A percentile compares a stretch with the other conserved stretches of the same genome.
Evolutionary conservation across 768 basidiomycete genomes (phyloP).

Genomic region (Pholiota molesta): DNA sequence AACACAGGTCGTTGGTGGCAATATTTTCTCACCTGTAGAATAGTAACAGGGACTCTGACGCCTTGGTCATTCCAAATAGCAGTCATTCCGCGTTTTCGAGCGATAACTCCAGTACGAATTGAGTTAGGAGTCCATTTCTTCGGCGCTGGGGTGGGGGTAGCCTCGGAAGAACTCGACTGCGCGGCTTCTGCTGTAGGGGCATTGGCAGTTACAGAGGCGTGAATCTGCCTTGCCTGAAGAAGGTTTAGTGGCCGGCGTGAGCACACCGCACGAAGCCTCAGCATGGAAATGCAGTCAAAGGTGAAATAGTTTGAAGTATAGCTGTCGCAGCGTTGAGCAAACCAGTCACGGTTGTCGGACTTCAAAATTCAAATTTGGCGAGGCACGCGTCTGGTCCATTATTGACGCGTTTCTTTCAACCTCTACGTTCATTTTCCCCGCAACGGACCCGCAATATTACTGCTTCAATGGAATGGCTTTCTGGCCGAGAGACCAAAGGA

Average conservation of each 20-base stretch:
- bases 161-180: slow-evolving; percentile 28
- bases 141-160: slow-evolving; percentile 23
- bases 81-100: slow-evolving; percentile 95
- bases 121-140: slow-evolving; percentile 85
- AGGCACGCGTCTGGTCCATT: background rate
- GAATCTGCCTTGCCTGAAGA: slow-evolving; percentile 40
- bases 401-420: background rate
- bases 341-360: slow-evolving; percentile 24
- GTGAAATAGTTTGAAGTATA: slow-evolving; percentile 12
- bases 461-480: slow-evolving; percentile 67
- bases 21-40: slow-evolving; percentile 74
- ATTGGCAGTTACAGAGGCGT: slow-evolving; percentile 40
- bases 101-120: slow-evolving; percentile 89
- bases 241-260: slow-evolving; percentile 37
- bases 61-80: slow-evolving; percentile 92
- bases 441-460: background rate
- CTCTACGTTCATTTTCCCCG: background rate
- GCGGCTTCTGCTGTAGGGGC: slow-evolving; percentile 29
- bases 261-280: slow-evolving; percentile 52
- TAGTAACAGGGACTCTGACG: slow-evolving; percentile 85
- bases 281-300: slow-evolving; percentile 37
- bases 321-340: slow-evolving; percentile 13
- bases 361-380: slow-evolving; percentile 23
- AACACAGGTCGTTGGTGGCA: background rate
- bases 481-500: slow-evolving; percentile 63